A percentile compares a stretch with the other conserved stretches of the same genome.
phyloP scores from a whole-genome alignment of 228 moss, liverwort and hornwort species.

The Sphagnum magellanicum region DNA sequence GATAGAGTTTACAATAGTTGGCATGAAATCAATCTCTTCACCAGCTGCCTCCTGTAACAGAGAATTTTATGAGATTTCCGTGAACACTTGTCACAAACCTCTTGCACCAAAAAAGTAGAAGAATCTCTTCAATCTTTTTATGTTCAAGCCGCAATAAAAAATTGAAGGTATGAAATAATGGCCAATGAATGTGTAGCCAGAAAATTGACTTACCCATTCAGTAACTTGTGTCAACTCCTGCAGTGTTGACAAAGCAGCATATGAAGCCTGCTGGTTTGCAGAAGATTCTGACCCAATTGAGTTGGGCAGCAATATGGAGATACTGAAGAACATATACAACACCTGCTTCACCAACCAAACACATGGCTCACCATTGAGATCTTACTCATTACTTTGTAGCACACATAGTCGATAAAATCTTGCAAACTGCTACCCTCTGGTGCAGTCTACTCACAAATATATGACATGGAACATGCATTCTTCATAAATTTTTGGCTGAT shows the following conservation, averaged over 20 bases:
- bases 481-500: too few species aligned
- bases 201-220: conserved; percentile 59
- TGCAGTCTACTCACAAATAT: too few species aligned
- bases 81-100: too few species aligned
- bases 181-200: too few species aligned
- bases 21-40: conserved; percentile 55
- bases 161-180: background rate
- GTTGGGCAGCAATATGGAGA: conserved; percentile 86
- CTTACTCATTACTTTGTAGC: too few species aligned
- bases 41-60: conserved; percentile 38
- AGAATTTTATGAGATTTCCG: too few species aligned
- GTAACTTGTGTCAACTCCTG: conserved; percentile 90
- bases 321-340: conserved; percentile 88
- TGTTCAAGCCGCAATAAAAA: too few species aligned
- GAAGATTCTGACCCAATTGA: conserved; percentile 75
- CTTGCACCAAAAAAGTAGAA: too few species aligned
- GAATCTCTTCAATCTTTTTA: too few species aligned
- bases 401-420: background rate
- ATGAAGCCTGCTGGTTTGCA: conserved; percentile 83
- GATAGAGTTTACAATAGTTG: conserved; percentile 54
- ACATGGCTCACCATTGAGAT: too few species aligned
- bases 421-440: too few species aligned
- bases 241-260: conserved; percentile 81
- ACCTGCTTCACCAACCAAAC: conserved; percentile 27
- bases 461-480: too few species aligned